These are phyloP conservation scores for Globisporangium cederbergense DNA, from an alignment of 352 stramenopile species.

Conservation along the genomic window DNA sequence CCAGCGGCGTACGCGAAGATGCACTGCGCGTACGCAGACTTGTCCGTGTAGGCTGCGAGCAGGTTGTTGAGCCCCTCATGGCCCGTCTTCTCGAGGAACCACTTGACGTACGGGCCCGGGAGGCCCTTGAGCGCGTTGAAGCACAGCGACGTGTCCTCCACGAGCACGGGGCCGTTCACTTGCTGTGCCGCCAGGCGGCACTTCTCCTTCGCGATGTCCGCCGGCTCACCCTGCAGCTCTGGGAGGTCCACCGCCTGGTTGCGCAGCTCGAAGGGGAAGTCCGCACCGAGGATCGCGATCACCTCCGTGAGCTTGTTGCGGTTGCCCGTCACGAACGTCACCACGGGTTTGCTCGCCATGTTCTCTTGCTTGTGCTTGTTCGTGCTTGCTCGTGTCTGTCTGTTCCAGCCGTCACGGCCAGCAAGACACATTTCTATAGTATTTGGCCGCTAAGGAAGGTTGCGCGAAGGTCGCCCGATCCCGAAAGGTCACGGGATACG, in stretches of 20 bases:
- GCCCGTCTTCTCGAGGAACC: conserved; percentile 96
- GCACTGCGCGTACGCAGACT: conserved; percentile 95
- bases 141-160: conserved; percentile 97
- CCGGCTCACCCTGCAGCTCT: conserved; percentile 96
- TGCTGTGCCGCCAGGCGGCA: conserved; percentile 87
- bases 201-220: conserved; percentile 94
- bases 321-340: conserved; percentile 84
- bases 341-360: conserved; percentile 29
- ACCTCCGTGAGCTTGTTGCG: conserved; percentile 84
- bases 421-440: too few relatives aligned
- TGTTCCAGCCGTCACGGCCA: neutral
- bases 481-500: conserved; percentile 13
- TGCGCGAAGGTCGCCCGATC: conserved; percentile 22
- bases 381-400: neutral
- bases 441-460: conserved; percentile 4
- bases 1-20: conserved; percentile 92
- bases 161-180: conserved; percentile 88
- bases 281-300: conserved; percentile 70
- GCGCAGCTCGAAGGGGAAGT: conserved; percentile 90
- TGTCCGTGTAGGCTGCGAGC: conserved; percentile 92
- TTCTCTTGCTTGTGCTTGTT: neutral
- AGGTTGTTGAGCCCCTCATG: conserved; percentile 94
- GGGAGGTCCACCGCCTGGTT: conserved; percentile 95
- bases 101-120: conserved; percentile 97
- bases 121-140: conserved; percentile 95